Evolutionary conservation across 2,329 filamentous ascomycete species (phyloP).

Genomic region (Aspergillus oerlinghausenensis): DNA sequence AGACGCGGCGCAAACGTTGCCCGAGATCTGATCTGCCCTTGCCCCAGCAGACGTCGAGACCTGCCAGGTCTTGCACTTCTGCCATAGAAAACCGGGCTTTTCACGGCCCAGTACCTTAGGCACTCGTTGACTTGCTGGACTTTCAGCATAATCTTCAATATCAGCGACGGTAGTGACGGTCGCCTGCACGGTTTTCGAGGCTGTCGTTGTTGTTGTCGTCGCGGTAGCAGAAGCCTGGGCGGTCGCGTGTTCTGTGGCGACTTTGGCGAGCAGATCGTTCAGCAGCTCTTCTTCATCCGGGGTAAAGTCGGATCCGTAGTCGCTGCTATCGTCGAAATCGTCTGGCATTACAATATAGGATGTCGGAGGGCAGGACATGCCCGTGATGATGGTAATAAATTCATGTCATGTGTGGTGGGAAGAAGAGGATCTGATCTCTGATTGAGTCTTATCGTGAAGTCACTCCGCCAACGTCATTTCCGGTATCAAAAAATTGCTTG

Average conservation of each 20-base stretch:
- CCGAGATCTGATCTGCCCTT: slow-evolving; percentile 24
- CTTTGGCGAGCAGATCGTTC: slow-evolving; percentile 47
- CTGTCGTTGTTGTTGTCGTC: slow-evolving; percentile 3
- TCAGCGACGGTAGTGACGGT: slow-evolving; percentile 27
- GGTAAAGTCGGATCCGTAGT: slow-evolving; percentile 62
- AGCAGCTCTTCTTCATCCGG: slow-evolving; percentile 53
- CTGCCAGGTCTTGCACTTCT: slow-evolving; percentile 13
- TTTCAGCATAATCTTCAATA: slow-evolving; percentile 43
- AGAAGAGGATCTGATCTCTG: neutral
- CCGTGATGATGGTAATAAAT: slow-evolving; percentile 17
- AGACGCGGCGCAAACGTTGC: slow-evolving; percentile 24
- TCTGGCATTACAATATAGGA: slow-evolving; percentile 16
- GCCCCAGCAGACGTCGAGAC: slow-evolving; percentile 16
- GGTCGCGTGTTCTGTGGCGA: slow-evolving; percentile 32
- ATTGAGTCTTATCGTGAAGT: neutral
- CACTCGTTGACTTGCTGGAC: slow-evolving; percentile 32
- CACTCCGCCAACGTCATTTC: neutral
- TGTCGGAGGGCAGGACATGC: slow-evolving; percentile 29
- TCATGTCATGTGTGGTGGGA: slow-evolving; percentile 16
- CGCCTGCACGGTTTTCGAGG: neutral
- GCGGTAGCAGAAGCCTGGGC: slow-evolving; percentile 10
- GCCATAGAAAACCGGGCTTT: slow-evolving; percentile 28
- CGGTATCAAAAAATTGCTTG: too few species aligned
- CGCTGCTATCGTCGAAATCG: slow-evolving; percentile 37
- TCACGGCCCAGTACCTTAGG: slow-evolving; percentile 41